A percentile compares a stretch with the other conserved stretches of the same genome.
These are phyloP conservation scores for Blastocystis sp. DNA, from an alignment of 352 stramenopile species.

Conservation along the genomic window DNA sequence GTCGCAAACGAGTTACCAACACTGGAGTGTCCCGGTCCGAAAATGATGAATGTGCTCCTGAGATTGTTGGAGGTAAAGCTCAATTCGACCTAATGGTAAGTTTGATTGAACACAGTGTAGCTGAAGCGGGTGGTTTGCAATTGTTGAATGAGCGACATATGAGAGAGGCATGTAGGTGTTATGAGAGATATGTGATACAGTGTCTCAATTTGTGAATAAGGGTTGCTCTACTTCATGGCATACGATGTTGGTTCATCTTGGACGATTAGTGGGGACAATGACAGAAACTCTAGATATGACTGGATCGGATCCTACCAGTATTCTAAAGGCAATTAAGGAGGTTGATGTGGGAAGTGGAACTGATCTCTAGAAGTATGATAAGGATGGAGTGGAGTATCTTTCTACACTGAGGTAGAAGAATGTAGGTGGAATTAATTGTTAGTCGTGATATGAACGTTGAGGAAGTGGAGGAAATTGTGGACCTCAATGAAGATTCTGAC, in stretches of 20 bases:
- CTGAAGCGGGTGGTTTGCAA: background rate
- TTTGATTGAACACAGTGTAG: background rate
- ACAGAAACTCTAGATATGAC: background rate
- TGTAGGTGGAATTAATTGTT: background rate
- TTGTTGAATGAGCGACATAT: constrained; percentile 19
- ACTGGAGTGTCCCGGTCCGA: background rate
- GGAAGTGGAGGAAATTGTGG: background rate
- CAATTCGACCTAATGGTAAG: constrained; percentile 21
- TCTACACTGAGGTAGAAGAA: background rate
- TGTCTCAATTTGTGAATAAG: constrained; percentile 57
- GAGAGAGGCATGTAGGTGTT: background rate
- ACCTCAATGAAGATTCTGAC: background rate
- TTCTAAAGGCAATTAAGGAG: constrained; percentile 12
- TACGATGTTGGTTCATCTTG: constrained; percentile 12
- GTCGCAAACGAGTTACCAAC: background rate
- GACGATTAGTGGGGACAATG: background rate
- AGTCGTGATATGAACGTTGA: constrained; percentile 46
- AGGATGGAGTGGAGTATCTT: constrained; percentile 7
- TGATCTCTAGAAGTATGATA: background rate
- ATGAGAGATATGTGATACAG: background rate
- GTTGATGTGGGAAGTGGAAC: background rate
- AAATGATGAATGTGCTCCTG: background rate
- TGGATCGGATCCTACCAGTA: background rate
- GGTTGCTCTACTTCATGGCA: constrained; percentile 27
- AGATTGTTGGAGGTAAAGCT: background rate